A percentile compares a stretch with the other conserved stretches of the same genome.
Conservation (phyloP, 495 filamentous ascomycete species). For the Daldinia concentrica region DNA sequence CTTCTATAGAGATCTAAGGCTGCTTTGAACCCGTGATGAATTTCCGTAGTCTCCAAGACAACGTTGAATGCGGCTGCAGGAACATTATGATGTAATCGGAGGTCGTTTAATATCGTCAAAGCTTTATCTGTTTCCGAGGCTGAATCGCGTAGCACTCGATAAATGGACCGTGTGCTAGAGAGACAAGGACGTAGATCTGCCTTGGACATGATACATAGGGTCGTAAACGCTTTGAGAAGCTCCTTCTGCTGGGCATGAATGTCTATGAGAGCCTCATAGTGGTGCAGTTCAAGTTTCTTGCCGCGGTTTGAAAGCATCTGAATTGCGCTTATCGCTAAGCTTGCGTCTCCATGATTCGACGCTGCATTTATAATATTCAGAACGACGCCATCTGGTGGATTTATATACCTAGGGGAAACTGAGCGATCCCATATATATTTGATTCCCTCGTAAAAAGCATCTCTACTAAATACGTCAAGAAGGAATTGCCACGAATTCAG, state of each 20-base stretch:
- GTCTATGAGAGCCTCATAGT: constrained; percentile 81
- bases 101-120: constrained; percentile 62
- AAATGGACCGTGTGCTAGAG: constrained; percentile 68
- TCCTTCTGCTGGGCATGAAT: constrained; percentile 68
- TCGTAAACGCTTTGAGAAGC: constrained; percentile 63
- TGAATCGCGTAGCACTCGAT: constrained; percentile 46
- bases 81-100: constrained; percentile 57
- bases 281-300: constrained; percentile 63
- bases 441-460: constrained; percentile 49
- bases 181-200: constrained; percentile 62
- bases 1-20: constrained; percentile 77
- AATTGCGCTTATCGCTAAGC: constrained; percentile 72
- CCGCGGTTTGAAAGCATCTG: constrained; percentile 63
- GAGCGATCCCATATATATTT: constrained; percentile 67
- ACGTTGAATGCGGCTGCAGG: constrained; percentile 69
- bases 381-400: constrained; percentile 71
- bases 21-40: constrained; percentile 54
- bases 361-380: constrained; percentile 74
- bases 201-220: constrained; percentile 74
- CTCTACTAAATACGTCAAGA: constrained; percentile 70
- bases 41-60: constrained; percentile 64
- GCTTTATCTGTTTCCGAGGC: constrained; percentile 51
- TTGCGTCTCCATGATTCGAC: constrained; percentile 68
- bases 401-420: constrained; percentile 70
- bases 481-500: constrained; percentile 70